phyloP scores from a whole-genome alignment of 192 early-diverging fungal genomes.

The Rhizoclosmatium globosum region DNA sequence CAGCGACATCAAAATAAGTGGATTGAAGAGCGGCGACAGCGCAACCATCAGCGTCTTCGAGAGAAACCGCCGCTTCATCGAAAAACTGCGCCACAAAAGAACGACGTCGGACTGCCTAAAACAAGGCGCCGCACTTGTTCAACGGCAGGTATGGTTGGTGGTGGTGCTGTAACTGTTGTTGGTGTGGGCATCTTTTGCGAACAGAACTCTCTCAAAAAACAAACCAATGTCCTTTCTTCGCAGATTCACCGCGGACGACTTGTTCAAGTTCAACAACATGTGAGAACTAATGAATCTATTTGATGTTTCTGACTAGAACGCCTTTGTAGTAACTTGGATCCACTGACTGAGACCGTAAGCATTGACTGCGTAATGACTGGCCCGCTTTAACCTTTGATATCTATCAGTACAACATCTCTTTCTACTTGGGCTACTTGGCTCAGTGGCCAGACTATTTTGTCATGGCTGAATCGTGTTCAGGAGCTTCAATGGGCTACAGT shows the following conservation, averaged over 20 bases:
- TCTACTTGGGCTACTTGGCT: conserved; percentile 92
- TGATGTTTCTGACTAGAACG: not conserved
- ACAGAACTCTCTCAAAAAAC: not conserved
- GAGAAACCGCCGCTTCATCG: conserved; percentile 9
- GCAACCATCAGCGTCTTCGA: not conserved
- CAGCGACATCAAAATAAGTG: conserved; percentile 9
- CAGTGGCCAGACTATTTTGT: conserved; percentile 95
- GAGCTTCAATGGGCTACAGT: conserved; percentile 87
- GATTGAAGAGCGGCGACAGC: conserved; percentile 22
- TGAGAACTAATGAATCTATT: conserved; percentile 36
- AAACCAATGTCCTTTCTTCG: conserved; percentile 42
- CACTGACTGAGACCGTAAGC: conserved; percentile 90
- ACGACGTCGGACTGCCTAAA: conserved; percentile 10
- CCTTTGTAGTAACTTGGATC: conserved; percentile 81
- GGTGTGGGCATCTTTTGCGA: no score
- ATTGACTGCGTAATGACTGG: not conserved
- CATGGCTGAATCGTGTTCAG: conserved; percentile 77
- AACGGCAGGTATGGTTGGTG: no score
- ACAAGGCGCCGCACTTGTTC: not conserved
- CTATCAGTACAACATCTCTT: conserved; percentile 87
- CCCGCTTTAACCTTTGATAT: conserved; percentile 1
- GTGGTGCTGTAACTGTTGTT: no score
- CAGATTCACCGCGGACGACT: conserved; percentile 86
- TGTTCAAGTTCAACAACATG: conserved; percentile 95
- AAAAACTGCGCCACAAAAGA: conserved; percentile 24